A percentile compares a stretch with the other conserved stretches of the same genome.
These are phyloP conservation scores for Tricholoma saponaceum DNA, from an alignment of 768 basidiomycete species.

Conservation along the genomic window DNA sequence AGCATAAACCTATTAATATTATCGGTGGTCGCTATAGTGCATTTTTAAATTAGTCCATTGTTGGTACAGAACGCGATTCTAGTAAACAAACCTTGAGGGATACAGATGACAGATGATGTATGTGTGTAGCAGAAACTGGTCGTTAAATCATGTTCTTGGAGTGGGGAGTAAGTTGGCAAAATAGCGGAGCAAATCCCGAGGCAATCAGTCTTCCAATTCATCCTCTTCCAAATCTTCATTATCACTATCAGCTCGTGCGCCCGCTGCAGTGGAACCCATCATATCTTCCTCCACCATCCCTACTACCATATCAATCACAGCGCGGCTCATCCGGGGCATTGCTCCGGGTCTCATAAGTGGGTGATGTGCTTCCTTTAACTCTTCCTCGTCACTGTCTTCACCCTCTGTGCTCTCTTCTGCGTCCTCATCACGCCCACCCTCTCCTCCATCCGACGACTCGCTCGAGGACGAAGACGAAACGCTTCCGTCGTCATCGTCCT, in stretches of 20 bases:
- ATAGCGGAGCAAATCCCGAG: neutral
- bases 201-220: constrained; percentile 37
- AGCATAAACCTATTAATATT: too few relatives aligned
- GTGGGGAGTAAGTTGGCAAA: neutral
- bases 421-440: constrained; percentile 25
- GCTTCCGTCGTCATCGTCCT: constrained; percentile 22
- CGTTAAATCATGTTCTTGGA: neutral
- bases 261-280: constrained; percentile 28
- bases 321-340: constrained; percentile 65
- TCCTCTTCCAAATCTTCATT: constrained; percentile 44
- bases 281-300: constrained; percentile 57
- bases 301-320: constrained; percentile 61
- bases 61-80: neutral
- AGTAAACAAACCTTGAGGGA: neutral
- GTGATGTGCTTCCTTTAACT: constrained; percentile 52
- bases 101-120: neutral
- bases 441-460: constrained; percentile 21
- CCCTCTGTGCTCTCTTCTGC: constrained; percentile 27
- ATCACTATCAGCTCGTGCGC: constrained; percentile 21
- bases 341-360: constrained; percentile 63
- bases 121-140: neutral
- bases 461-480: constrained; percentile 29
- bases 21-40: neutral
- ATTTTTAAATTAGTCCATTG: neutral
- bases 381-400: constrained; percentile 31